Evolutionary conservation across 257 asterid genomes (phyloP).

Genomic region (Echium plantagineum): DNA sequence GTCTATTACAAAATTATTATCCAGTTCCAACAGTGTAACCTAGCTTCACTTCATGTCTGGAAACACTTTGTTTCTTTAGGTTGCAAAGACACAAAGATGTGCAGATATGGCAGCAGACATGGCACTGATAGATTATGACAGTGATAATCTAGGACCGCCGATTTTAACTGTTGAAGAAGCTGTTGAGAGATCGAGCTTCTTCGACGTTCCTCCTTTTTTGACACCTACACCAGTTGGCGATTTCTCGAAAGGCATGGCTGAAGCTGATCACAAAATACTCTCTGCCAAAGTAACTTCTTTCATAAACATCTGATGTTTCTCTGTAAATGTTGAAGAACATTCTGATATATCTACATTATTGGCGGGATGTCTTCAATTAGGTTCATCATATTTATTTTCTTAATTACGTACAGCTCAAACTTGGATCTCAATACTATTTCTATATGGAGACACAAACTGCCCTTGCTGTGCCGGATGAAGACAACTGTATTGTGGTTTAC

Average conservation of each 20-base stretch:
- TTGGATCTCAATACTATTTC: constrained; percentile 56
- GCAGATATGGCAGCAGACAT: constrained; percentile 46
- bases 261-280: constrained; percentile 56
- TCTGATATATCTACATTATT: too few relatives aligned
- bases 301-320: not conserved
- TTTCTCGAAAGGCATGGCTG: constrained; percentile 63
- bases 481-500: constrained; percentile 67
- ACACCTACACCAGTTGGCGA: constrained; percentile 44
- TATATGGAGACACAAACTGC: constrained; percentile 74
- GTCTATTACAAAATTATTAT: too few relatives aligned
- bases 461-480: constrained; percentile 79
- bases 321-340: not conserved
- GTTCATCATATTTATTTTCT: too few relatives aligned
- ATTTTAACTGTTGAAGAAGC: constrained; percentile 69
- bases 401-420: constrained; percentile 33
- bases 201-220: constrained; percentile 35
- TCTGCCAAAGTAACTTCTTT: constrained; percentile 39
- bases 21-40: not conserved
- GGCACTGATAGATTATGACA: constrained; percentile 41
- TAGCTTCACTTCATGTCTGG: not conserved
- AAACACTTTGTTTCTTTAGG: constrained; percentile 23
- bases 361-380: not conserved
- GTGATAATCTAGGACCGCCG: constrained; percentile 37
- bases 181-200: constrained; percentile 40
- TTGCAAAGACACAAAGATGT: constrained; percentile 43